phyloP scores from a whole-genome alignment of 352 stramenopile genomes.

The Globisporangium paroecandrum region DNA sequence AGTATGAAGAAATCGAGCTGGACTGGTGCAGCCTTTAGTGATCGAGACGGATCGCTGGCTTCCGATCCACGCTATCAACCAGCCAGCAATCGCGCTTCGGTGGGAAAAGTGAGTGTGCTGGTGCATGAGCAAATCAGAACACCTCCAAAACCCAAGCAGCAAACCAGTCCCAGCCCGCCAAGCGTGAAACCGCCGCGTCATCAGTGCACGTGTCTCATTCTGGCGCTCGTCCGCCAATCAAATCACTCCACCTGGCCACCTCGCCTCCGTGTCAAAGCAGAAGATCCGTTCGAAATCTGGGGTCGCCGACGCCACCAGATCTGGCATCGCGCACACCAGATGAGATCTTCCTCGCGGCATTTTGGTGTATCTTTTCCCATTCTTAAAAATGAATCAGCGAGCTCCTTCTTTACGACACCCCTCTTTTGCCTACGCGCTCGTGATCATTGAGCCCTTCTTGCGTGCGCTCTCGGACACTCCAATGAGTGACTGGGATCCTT shows the following conservation, averaged over 20 bases:
- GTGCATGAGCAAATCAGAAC: slow-evolving; percentile 5
- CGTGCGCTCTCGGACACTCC: background rate
- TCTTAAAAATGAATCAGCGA: no score
- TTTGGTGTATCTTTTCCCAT: background rate
- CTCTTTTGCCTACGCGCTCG: background rate
- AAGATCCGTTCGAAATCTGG: slow-evolving; percentile 4
- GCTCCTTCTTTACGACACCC: no score
- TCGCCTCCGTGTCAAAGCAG: background rate
- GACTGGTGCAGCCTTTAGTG: background rate
- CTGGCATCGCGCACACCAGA: no score
- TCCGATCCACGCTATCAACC: no score
- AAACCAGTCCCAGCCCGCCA: background rate
- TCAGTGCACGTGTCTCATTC: slow-evolving; percentile 1
- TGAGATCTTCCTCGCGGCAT: background rate
- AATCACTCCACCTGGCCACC: slow-evolving; percentile 1
- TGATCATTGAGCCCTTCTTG: background rate
- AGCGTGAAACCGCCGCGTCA: slow-evolving; percentile 6
- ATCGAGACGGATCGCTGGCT: background rate
- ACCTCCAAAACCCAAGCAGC: slow-evolving; percentile 5
- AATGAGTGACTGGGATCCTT: background rate
- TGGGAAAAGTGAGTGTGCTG: background rate
- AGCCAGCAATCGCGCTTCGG: background rate
- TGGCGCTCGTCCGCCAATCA: background rate
- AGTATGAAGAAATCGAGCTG: no score
- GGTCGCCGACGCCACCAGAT: slow-evolving; percentile 7